Evolutionary conservation across 176 grass and related monocot species (phyloP), one percentile per base, ranked within the genome.

Genomic region (Zizania latifolia): DNA sequence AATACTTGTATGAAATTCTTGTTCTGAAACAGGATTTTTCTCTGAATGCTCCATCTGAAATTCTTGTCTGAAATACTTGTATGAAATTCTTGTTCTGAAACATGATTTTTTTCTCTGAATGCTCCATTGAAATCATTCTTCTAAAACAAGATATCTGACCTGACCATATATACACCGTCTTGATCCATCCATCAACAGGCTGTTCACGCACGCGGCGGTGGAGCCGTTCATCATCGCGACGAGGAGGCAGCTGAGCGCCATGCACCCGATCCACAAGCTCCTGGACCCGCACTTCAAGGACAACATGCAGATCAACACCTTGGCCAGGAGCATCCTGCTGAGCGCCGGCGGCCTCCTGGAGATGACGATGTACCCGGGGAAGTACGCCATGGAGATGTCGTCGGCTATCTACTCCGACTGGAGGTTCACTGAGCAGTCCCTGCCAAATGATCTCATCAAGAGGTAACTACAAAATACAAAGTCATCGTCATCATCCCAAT

Each of bases 271-370:
- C 82, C 82, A 92, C 79, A 98, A 98, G 75, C 76, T 98, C 46
- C 74, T 98, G 14, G 89, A 98, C 1, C 95, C 95, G 12, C 95
- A 98, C 65, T 94, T 98, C 74, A 98, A 98, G 84, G 95, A 98
- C 75, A 92, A 81, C 0, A 81, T 98, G 89, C 86, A 94, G 75
- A 91, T 98, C 77, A 98, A 98, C 81, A 84, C 89, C 0, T 51
- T 98, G 50, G 91, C 91, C 50, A 84, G 95, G 77, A 94, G 95
- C 75, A 82, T 98, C 8, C 95, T 98, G 27, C 83, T 98, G n/a
- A 81, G 51, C 44, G 86, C 91, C 0, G 89, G 84, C 0, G 95
- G 95, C 2, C 34, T 98, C 64, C 68, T 98, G 0, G 95, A 98
- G 89, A 72, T 17, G 82, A 98, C 89, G 14, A 92, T 98, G 95